Percentiles rank a stretch among this genome's conserved stretches.
These are phyloP conservation scores for Tylopilus cervinicoccineus DNA, from an alignment of 768 basidiomycete species.

Conservation along the genomic window DNA sequence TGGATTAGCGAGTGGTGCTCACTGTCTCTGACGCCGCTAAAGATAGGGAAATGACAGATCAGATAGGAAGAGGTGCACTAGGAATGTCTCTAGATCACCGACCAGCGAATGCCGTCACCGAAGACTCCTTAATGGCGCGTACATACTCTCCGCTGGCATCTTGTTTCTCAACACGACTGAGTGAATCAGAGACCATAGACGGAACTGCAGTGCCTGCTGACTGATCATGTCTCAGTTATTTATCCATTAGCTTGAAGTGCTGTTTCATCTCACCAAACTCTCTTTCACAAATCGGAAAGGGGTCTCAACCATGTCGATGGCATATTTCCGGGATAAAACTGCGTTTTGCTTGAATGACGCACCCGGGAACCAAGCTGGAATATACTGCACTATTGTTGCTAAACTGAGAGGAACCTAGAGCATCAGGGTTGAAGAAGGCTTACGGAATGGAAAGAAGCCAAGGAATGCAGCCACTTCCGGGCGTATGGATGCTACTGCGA, in stretches of 20 bases:
- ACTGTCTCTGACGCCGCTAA: slow-evolving; percentile 31
- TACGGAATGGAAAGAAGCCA: slow-evolving; percentile 36
- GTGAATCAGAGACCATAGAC: slow-evolving; percentile 26
- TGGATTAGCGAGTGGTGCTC: background rate
- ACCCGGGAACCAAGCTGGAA: slow-evolving; percentile 41
- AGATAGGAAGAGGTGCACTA: background rate
- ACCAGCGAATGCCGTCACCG: slow-evolving; percentile 31
- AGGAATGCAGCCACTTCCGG: slow-evolving; percentile 33
- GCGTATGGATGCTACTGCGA: slow-evolving; percentile 19
- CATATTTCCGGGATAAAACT: slow-evolving; percentile 14
- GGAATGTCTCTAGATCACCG: background rate
- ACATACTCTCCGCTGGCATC: slow-evolving; percentile 6
- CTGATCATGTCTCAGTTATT: slow-evolving; percentile 8
- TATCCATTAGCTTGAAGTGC: background rate
- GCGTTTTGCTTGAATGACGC: slow-evolving; percentile 33
- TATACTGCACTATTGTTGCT: slow-evolving; percentile 26
- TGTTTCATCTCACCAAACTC: slow-evolving; percentile 25
- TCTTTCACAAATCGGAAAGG: slow-evolving; percentile 33
- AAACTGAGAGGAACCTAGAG: background rate
- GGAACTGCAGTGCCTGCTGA: slow-evolving; percentile 20
- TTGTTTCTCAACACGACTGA: slow-evolving; percentile 11
- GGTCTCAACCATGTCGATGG: slow-evolving; percentile 22
- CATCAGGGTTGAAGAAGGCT: background rate
- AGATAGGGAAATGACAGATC: background rate
- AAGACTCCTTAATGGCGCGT: slow-evolving; percentile 25